phyloP scores from a whole-genome alignment of 352 stramenopile genomes.

The Pythium oligandrum region DNA sequence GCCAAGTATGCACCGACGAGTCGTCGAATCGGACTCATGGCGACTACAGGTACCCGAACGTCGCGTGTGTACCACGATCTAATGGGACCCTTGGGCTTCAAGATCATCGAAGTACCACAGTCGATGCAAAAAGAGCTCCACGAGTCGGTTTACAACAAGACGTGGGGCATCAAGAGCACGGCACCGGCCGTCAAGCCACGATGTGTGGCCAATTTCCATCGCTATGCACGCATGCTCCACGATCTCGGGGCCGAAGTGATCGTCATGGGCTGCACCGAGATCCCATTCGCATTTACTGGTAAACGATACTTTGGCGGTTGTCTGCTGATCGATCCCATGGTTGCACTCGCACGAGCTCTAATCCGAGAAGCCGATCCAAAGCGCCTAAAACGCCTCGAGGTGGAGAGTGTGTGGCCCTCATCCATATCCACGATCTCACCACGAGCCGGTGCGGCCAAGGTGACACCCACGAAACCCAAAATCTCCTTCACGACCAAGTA shows the following conservation, averaged over 20 bases:
- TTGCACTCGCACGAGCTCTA: constrained; percentile 64
- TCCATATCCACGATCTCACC: constrained; percentile 16
- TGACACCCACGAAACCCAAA: no score
- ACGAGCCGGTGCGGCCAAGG: no score
- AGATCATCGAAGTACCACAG: constrained; percentile 45
- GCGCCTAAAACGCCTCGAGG: constrained; percentile 34
- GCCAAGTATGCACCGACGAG: constrained; percentile 34
- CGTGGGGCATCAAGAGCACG: constrained; percentile 74
- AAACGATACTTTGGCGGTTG: constrained; percentile 33
- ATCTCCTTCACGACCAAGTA: no score
- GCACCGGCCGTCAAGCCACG: constrained; percentile 44
- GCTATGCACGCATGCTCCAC: constrained; percentile 40
- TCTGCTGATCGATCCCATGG: constrained; percentile 69
- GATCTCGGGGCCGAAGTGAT: constrained; percentile 54
- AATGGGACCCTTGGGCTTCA: constrained; percentile 51
- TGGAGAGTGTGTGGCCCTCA: constrained; percentile 13
- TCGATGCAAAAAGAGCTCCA: constrained; percentile 54
- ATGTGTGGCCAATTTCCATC: constrained; percentile 56
- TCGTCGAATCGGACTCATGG: constrained; percentile 51
- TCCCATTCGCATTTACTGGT: constrained; percentile 64
- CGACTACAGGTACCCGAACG: constrained; percentile 58
- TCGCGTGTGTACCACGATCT: constrained; percentile 70
- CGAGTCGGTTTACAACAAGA: constrained; percentile 68
- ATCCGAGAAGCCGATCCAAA: constrained; percentile 54
- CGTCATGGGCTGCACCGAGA: constrained; percentile 75